Conservation (phyloP, 2,329 filamentous ascomycete genomes). For the Nemania serpens region DNA sequence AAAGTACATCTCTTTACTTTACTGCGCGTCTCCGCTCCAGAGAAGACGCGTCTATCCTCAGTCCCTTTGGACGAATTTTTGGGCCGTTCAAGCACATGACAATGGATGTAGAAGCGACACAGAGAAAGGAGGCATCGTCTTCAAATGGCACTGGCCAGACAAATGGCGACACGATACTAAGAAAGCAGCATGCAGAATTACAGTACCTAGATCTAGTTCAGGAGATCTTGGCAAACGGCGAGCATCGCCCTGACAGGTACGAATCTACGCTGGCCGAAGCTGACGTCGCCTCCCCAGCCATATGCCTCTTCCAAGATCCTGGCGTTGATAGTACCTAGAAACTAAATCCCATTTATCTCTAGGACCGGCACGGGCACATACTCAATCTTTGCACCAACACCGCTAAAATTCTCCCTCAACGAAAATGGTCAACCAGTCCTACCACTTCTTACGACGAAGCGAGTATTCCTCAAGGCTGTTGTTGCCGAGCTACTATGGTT, state of each 20-base stretch:
- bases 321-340: background rate
- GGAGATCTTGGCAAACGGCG: conserved; percentile 80
- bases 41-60: conserved; percentile 18
- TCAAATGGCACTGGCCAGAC: background rate
- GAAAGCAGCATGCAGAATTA: conserved; percentile 74
- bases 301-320: background rate
- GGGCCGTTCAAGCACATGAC: background rate
- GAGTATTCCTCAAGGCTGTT: conserved; percentile 89
- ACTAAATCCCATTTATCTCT: background rate
- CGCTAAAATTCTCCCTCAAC: conserved; percentile 85
- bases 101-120: conserved; percentile 18
- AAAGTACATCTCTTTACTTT: conserved; percentile 11
- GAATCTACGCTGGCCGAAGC: conserved; percentile 9
- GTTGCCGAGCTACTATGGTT: conserved; percentile 97
- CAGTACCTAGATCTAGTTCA: conserved; percentile 92
- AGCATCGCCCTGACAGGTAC: conserved; percentile 86
- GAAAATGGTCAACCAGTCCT: conserved; percentile 67
- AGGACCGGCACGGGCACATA: conserved; percentile 93
- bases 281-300: background rate
- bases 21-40: conserved; percentile 18
- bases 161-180: conserved; percentile 14
- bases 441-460: conserved; percentile 95
- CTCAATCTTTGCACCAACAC: conserved; percentile 84
- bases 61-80: background rate
- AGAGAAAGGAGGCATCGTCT: background rate